Evolutionary conservation across 495 filamentous ascomycete genomes (phyloP), one percentile per base, ranked within the genome.

Genomic region (Penicillium samsonianum): DNA sequence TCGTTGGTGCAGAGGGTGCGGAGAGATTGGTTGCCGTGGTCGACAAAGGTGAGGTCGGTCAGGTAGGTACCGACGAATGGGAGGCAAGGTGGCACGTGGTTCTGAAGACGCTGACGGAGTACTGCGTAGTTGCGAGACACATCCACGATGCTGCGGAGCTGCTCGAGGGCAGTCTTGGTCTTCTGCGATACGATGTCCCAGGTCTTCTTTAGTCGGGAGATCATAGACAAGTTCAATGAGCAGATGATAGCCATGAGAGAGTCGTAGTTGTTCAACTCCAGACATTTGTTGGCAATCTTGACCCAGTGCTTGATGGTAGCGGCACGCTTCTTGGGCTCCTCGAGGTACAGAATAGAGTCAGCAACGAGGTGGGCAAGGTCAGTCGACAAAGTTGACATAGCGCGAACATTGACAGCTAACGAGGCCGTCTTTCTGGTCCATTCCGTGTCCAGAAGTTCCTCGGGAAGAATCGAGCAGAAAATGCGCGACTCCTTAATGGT

Each of bases 31-130:
- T 99, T 99, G 56, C 95, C 95, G 57, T 90, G 90, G 67, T 99
- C 92, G 20, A 96, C 88, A 47, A 81, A 81, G 25, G 80, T 83
- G 46, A 85, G 73, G 67, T 91, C 95, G 6, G 95, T 98, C 38
- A 98, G 81, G 68, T 96, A 97, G 62, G 92, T 96, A 48, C 95
- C 95, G n/a, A 99, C 81, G 64, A 97, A 99, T 1, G 95, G 95
- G 22, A 99, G 79, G 65, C 94, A 98, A 5, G 95, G 95, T 1
- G 94, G 90, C 4, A 95, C 88, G 44, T 93, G 90, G 62, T 88
- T 87, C 61, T 96, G 89, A 14, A 99, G 83, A 46, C 90, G 88
- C 61, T 88, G 84, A 44, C 95, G 90, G 28, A 99, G 86, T n/a
- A 89, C 86, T 40, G 89, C 88, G 68, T 96, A 92, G 74, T 99